Percentiles rank a stretch among this genome's conserved stretches.
Conservation (phyloP, 2,329 filamentous ascomycete species). For the Colletotrichum sp. region DNA sequence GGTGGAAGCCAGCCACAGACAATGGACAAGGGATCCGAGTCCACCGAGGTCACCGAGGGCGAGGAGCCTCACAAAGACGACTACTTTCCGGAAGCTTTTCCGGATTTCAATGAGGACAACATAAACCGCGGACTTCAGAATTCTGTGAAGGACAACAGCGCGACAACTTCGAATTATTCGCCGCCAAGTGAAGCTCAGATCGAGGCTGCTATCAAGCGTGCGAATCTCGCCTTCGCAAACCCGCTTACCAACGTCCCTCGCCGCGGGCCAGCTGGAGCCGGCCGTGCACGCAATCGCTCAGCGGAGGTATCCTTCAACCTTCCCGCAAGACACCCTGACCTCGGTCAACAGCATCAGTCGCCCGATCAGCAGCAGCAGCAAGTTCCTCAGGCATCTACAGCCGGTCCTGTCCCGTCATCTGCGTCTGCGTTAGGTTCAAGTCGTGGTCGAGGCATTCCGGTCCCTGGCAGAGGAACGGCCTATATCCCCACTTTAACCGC, state of each 20-base stretch:
- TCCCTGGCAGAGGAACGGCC: background rate
- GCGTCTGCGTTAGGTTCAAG: background rate
- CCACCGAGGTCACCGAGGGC: slow-evolving; percentile 4
- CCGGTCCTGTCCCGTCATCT: background rate
- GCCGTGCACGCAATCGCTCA: slow-evolving; percentile 7
- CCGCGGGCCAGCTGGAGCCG: background rate
- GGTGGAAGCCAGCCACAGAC: background rate
- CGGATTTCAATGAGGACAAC: background rate
- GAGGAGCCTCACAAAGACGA: background rate
- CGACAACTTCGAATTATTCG: background rate
- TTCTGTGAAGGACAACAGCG: background rate
- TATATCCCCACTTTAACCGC: slow-evolving; percentile 17
- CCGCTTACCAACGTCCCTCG: slow-evolving; percentile 18
- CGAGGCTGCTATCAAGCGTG: slow-evolving; percentile 9
- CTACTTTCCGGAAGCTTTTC: slow-evolving; percentile 13
- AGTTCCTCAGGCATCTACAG: background rate
- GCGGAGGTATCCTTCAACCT: slow-evolving; percentile 15
- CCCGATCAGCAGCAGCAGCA: background rate
- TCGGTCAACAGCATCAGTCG: background rate
- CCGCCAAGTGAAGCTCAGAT: slow-evolving; percentile 8
- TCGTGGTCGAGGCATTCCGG: slow-evolving; percentile 6
- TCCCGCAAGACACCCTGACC: background rate
- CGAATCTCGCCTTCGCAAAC: background rate
- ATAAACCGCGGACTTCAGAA: background rate
- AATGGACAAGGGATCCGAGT: slow-evolving; percentile 8